Evolutionary conservation across 805 yeast genomes (phyloP).

Genomic region (Nakazawaea anatomiae): DNA sequence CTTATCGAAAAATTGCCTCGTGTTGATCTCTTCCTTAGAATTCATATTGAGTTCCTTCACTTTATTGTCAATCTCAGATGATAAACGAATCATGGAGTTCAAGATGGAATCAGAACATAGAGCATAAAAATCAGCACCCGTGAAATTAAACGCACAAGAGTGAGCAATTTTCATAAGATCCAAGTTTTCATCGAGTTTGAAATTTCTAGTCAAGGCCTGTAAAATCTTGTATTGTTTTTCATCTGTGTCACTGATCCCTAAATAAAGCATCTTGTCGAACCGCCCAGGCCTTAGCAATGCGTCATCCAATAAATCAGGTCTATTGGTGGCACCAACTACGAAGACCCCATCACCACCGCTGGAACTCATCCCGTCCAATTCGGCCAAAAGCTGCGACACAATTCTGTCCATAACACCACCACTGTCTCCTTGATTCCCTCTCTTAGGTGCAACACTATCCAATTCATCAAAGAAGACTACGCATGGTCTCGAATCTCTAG

Average conservation of each 20-base stretch:
- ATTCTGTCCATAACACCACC: conserved; percentile 99
- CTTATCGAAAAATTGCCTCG: conserved; percentile 89
- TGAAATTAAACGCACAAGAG: conserved; percentile 79
- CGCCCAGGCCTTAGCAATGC: conserved; percentile 92
- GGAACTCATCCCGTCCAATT: conserved; percentile 92
- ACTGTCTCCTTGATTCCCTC: conserved; percentile 98
- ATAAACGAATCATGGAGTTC: conserved; percentile 91
- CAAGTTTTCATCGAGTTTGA: conserved; percentile 54
- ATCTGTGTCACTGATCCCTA: conserved; percentile 89
- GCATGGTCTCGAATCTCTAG: conserved; percentile 96
- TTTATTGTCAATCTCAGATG: conserved; percentile 65
- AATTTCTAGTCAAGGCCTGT: conserved; percentile 84
- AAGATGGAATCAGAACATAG: conserved; percentile 93
- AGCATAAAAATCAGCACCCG: conserved; percentile 98
- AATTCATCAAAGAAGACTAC: conserved; percentile 96
- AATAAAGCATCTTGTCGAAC: conserved; percentile 89
- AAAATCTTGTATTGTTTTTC: conserved; percentile 83
- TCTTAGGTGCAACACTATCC: conserved; percentile 96
- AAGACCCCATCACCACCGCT: conserved; percentile 82
- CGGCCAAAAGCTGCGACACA: conserved; percentile 91
- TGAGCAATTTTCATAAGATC: conserved; percentile 55
- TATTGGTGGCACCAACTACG: conserved; percentile 97
- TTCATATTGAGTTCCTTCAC: conserved; percentile 44
- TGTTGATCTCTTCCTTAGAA: conserved; percentile 37
- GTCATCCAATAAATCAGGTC: conserved; percentile 94